Evolutionary conservation across 108 stramenopile genomes (phyloP).

Genomic region (Pseudonitzschia multiseries): DNA sequence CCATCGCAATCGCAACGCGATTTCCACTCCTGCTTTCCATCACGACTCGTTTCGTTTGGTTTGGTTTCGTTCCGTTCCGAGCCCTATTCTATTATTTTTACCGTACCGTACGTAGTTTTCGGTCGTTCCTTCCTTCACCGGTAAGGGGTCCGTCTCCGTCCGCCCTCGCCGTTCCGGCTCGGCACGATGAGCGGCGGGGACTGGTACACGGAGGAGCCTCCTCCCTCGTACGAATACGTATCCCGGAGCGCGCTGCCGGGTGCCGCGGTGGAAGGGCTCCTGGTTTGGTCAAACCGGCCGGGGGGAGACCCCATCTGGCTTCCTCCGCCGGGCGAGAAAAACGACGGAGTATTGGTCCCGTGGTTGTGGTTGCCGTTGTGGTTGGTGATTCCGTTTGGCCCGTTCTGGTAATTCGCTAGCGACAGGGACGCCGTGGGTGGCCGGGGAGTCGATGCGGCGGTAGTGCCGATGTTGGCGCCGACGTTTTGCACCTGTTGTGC

Average conservation of each 20-base stretch:
- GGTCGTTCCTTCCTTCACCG: background rate
- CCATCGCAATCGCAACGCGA: too few relatives aligned
- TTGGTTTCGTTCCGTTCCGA: too few relatives aligned
- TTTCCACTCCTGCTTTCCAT: too few relatives aligned
- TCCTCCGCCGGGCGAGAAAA: slow-evolving; percentile 6
- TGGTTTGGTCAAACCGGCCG: background rate
- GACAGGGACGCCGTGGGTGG: slow-evolving; percentile 27
- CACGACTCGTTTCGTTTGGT: too few relatives aligned
- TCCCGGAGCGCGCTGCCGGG: background rate
- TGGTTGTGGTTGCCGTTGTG: background rate
- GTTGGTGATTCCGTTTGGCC: background rate
- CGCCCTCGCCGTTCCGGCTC: slow-evolving; percentile 44
- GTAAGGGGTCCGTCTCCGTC: slow-evolving; percentile 40
- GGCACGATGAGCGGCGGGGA: slow-evolving; percentile 37
- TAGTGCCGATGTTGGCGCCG: background rate
- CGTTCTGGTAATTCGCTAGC: background rate
- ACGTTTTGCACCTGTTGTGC: background rate
- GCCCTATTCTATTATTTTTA: too few relatives aligned
- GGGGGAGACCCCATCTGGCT: slow-evolving; percentile 11
- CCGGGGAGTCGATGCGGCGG: slow-evolving; percentile 4
- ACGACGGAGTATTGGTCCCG: slow-evolving; percentile 1
- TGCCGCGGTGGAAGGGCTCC: slow-evolving; percentile 3
- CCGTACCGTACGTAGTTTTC: too few relatives aligned
- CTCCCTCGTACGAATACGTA: slow-evolving; percentile 12
- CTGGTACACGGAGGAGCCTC: background rate